phyloP scores from a whole-genome alignment of 2,329 filamentous ascomycete genomes.

The Verticillium zaregamsianum region DNA sequence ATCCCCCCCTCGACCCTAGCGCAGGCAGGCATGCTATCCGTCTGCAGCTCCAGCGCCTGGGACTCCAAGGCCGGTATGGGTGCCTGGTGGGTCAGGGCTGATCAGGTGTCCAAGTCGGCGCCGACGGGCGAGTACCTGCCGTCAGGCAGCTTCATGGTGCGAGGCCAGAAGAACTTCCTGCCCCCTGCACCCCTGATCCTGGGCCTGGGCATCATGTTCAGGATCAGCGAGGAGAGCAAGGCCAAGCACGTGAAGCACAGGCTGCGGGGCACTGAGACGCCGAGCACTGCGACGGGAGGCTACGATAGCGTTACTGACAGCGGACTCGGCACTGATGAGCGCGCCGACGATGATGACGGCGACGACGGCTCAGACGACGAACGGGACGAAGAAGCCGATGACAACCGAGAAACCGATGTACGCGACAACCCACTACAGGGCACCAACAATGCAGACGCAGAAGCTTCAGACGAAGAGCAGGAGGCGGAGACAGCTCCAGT shows the following conservation, averaged over 20 bases:
- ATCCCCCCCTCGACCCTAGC: constrained; percentile 88
- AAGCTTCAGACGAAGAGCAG: constrained; percentile 13
- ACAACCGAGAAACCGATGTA: constrained; percentile 13
- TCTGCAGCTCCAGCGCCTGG: constrained; percentile 88
- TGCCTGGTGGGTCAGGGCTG: constrained; percentile 90
- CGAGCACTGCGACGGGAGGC: background rate
- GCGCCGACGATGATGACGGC: constrained; percentile 17
- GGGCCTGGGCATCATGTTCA: constrained; percentile 84
- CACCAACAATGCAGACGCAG: constrained; percentile 19
- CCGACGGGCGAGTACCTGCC: constrained; percentile 76
- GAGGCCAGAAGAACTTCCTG: constrained; percentile 85
- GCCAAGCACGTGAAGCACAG: constrained; percentile 74
- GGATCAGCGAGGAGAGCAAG: constrained; percentile 84
- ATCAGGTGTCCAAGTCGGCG: constrained; percentile 85
- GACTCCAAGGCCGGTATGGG: constrained; percentile 95
- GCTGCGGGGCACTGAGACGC: constrained; percentile 23
- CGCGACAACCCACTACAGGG: constrained; percentile 35
- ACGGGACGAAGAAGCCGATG: constrained; percentile 20
- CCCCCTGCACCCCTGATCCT: constrained; percentile 83
- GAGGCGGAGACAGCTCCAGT: constrained; percentile 5
- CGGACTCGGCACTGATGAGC: constrained; percentile 4
- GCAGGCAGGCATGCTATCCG: constrained; percentile 80
- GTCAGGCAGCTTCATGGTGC: constrained; percentile 73
- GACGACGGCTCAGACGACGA: constrained; percentile 26
- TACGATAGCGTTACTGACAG: constrained; percentile 8